Percentiles rank a stretch among this genome's conserved stretches.
Conservation (phyloP, 2,329 filamentous ascomycete genomes). For the Venturia aucupariae region DNA sequence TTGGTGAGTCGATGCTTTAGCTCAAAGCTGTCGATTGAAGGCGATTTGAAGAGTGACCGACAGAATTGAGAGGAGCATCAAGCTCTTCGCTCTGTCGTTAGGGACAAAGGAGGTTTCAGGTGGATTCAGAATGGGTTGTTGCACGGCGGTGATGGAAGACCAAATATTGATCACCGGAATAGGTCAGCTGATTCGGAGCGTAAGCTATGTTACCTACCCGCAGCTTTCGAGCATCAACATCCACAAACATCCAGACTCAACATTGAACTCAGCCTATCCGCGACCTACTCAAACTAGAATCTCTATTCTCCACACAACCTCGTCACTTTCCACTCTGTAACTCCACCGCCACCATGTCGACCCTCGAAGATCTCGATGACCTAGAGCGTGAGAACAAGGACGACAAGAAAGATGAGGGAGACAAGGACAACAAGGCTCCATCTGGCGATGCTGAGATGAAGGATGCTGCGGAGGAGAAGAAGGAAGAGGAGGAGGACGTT, state of each 20-base stretch:
- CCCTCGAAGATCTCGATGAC: conserved; percentile 84
- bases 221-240: neutral
- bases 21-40: neutral
- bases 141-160: neutral
- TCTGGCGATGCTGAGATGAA: conserved; percentile 82
- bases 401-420: conserved; percentile 42
- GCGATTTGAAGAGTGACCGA: neutral
- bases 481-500: conserved; percentile 64
- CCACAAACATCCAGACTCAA: neutral
- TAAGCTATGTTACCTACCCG: neutral
- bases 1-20: neutral
- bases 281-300: neutral
- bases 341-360: conserved; percentile 56
- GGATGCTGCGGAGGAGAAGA: conserved; percentile 57
- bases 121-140: neutral
- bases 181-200: neutral
- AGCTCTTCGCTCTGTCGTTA: neutral
- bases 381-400: conserved; percentile 66
- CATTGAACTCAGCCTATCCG: neutral
- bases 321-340: neutral
- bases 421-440: conserved; percentile 46
- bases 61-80: neutral
- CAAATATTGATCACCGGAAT: neutral
- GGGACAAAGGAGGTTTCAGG: neutral
- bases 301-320: neutral